These are phyloP conservation scores for Fraxinus sp. DNA, from an alignment of 305 asterid species.

Conservation along the genomic window DNA sequence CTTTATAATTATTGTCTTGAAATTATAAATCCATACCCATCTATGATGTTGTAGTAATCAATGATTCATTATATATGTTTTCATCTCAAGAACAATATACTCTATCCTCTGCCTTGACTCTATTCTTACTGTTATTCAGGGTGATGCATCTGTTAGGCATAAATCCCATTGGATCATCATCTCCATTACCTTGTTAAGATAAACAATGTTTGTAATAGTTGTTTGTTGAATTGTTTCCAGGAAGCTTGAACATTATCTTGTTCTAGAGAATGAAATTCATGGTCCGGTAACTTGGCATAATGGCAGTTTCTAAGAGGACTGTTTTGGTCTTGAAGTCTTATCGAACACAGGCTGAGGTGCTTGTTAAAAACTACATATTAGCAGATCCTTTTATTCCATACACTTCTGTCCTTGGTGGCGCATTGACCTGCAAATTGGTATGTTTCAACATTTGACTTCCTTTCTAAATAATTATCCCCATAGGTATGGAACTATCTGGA, in stretches of 20 bases:
- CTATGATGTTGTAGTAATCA: slow-evolving; percentile 7
- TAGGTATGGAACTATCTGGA: slow-evolving; percentile 19
- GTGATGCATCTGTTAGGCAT: not conserved
- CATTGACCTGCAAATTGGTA: slow-evolving; percentile 84
- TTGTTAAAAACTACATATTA: slow-evolving; percentile 67
- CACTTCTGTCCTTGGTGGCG: slow-evolving; percentile 72
- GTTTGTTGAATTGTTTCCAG: slow-evolving; percentile 33
- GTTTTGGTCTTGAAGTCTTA: slow-evolving; percentile 57
- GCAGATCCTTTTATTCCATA: slow-evolving; percentile 80
- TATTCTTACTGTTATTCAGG: slow-evolving; percentile 2
- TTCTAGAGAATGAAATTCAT: slow-evolving; percentile 34
- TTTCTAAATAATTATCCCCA: slow-evolving; percentile 10
- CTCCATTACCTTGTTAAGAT: not conserved
- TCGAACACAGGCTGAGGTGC: slow-evolving; percentile 65
- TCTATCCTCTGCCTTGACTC: slow-evolving; percentile 6
- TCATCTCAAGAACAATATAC: slow-evolving; percentile 2
- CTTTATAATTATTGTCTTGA: not conserved
- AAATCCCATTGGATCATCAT: not conserved
- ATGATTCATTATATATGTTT: not conserved
- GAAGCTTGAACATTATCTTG: slow-evolving; percentile 33
- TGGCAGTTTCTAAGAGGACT: slow-evolving; percentile 58
- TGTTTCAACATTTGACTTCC: slow-evolving; percentile 20
- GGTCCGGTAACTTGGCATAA: slow-evolving; percentile 37
- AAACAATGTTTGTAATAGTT: slow-evolving; percentile 1
- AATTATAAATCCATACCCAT: not conserved